These are phyloP conservation scores for Apocynum venetum DNA, from an alignment of 257 asterid species.

Conservation along the genomic window DNA sequence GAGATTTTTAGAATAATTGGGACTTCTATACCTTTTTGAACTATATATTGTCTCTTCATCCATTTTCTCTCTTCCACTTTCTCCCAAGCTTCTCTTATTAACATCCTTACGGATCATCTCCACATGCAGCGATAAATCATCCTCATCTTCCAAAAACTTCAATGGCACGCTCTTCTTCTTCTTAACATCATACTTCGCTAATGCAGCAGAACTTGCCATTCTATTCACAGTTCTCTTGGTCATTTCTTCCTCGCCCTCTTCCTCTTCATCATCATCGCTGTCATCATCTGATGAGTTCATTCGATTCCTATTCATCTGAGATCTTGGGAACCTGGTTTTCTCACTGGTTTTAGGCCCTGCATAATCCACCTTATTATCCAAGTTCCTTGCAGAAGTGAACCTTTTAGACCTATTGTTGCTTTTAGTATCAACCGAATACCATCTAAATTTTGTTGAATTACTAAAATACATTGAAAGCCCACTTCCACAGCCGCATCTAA, in stretches of 20 bases:
- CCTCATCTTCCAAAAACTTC: constrained; percentile 58
- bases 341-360: constrained; percentile 19
- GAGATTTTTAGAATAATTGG: constrained; percentile 2
- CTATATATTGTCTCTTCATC: constrained; percentile 57
- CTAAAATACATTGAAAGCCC: constrained; percentile 23
- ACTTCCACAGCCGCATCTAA: constrained; percentile 16
- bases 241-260: constrained; percentile 34
- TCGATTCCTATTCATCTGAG: constrained; percentile 27
- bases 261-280: constrained; percentile 28
- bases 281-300: constrained; percentile 48
- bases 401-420: constrained; percentile 17
- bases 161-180: constrained; percentile 61
- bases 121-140: constrained; percentile 56
- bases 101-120: constrained; percentile 62
- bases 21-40: constrained; percentile 56
- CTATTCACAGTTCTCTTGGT: constrained; percentile 25
- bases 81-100: constrained; percentile 37
- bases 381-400: constrained; percentile 31
- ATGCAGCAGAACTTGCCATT: constrained; percentile 60
- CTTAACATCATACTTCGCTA: constrained; percentile 68
- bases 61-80: constrained; percentile 27
- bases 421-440: constrained; percentile 36
- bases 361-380: constrained; percentile 20
- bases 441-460: constrained; percentile 26
- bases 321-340: constrained; percentile 53